Evolutionary conservation across 176 grass and related monocot species (phyloP), one percentile per base, ranked within the genome.

Genomic region (Eragrostis nindensis): DNA sequence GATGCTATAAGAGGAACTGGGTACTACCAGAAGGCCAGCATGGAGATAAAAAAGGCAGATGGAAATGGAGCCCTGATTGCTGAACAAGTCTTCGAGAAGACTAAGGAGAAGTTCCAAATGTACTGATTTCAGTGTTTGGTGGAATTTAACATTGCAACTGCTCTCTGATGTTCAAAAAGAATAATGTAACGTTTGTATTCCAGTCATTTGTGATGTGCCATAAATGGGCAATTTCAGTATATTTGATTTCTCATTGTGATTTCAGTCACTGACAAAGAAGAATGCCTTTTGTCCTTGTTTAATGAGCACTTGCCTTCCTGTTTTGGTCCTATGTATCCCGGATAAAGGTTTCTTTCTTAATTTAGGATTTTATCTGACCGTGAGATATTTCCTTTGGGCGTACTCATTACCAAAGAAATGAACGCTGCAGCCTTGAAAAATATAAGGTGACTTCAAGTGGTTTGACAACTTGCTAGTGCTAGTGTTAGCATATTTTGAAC

Each of bases 21-120:
- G 44, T 86, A 76, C 79, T 97, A 97, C 63, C 94, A 97, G 90
- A 97, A 97, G 66, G 87, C 91, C 27, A 87, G 86, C 73, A 53
- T 97, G 71, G 91, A 97, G 84, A 97, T 97, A 60, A 97, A 92
- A 78, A 75, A 74, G 7, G 94, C 89, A 0, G 89, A 90, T 86
- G 94, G 94, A 40, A 97, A 92, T 25, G 94, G 94, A 81, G 94
- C 89, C 50, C 64, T 97, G 29, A 91, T 97, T 82, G 91, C 94
- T 7, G 94, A 97, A 55, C 86, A 97, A 81, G 91, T 97, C 55
- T 98, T 98, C 42, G 92, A 98, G 92, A 98, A 89, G 73, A 98
- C 95, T 7, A 94, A 87, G 88, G 80, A 89, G 77, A 98, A 98
- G 81, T 94, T 98, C 70, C 92, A 67, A 79, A 94, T 98, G 95